Percentiles rank a stretch among this genome's conserved stretches.
Evolutionary conservation across 164 flowering plant genomes (phyloP).

Genomic region (Chloranthus sessilifolius): DNA sequence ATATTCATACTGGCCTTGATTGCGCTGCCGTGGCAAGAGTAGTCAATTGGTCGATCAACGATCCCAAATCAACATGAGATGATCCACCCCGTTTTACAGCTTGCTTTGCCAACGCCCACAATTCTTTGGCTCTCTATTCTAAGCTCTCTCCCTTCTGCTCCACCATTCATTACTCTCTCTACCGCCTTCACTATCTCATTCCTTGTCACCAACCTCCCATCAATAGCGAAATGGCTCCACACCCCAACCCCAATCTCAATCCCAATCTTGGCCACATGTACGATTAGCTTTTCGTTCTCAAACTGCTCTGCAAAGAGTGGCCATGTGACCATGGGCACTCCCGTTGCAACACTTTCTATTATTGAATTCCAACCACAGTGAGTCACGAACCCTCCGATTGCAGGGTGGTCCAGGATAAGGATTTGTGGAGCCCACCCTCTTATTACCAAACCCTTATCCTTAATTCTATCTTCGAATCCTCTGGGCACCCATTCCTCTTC

Average conservation of each 20-base stretch:
- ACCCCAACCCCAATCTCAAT: not conserved
- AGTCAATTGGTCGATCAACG: too few relatives aligned
- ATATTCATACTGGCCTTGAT: too few relatives aligned
- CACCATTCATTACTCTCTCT: slow-evolving; percentile 8
- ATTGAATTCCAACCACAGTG: too few relatives aligned
- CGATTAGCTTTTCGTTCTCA: slow-evolving; percentile 15
- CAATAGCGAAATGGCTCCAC: not conserved
- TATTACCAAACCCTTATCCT: slow-evolving; percentile 17
- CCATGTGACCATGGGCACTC: slow-evolving; percentile 21
- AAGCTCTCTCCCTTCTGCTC: slow-evolving; percentile 10
- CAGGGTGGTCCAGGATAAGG: too few relatives aligned
- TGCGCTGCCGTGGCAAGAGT: too few relatives aligned
- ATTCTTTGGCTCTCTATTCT: slow-evolving; percentile 8
- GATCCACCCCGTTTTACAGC: slow-evolving; percentile 9
- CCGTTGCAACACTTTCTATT: too few relatives aligned
- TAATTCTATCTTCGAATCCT: slow-evolving; percentile 16
- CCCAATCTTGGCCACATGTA: slow-evolving; percentile 9
- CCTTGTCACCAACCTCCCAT: slow-evolving; percentile 5
- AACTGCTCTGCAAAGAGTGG: slow-evolving; percentile 21
- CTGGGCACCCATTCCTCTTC: not conserved
- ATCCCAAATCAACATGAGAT: too few relatives aligned
- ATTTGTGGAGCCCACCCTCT: slow-evolving; percentile 28
- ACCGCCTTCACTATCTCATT: slow-evolving; percentile 8
- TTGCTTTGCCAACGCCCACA: slow-evolving; percentile 1
- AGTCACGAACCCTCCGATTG: too few relatives aligned